Evolutionary conservation across 2,329 filamentous ascomycete genomes (phyloP), one percentile per base, ranked within the genome.

Genomic region (Cladosporium halotolerans): DNA sequence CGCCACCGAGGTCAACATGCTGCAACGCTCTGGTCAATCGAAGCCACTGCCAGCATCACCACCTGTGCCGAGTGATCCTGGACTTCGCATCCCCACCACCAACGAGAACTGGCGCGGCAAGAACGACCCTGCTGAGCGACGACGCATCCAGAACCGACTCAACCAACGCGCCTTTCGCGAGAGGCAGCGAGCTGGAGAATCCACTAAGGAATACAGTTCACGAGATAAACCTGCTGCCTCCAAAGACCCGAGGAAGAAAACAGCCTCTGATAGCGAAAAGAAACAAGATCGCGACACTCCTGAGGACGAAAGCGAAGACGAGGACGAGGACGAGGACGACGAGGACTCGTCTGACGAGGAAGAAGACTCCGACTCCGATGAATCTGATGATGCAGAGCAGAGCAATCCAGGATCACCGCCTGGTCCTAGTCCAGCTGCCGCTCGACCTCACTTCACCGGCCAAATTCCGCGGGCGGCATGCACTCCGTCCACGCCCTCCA

Each of bases 91-190:
- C 16, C 52, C 47, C 14, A 55, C 53, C 5, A 50, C 47, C 31
- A 65, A 66, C 43, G 64, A 66, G 56, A 63, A 66, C 55, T 66
- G 64, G 62, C 60, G 57, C 42, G 64, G 63, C 43, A 62, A 66
- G 54, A 66, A 62, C 41, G 63, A 66, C 50, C 62, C 64, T 33
- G 51, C 55, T 8, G 64, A 66, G 49, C 53, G 64, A 39, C 55
- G 65, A 43, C 60, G 63, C 14, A 66, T 67, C 14, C 64, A 67
- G 45, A 68, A 66, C 47, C 51, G 64, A 1, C 54, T 67, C 38
- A 67, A 67, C 40, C 64, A 67, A 49, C 48, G 65, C 49, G 65
- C 65, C 9, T 66, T 65, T 38, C 57, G 64, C n/a, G 58, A 66
- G 50, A 53, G 64, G 31, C 64, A 66, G 47, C 59, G 63, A 48